These are phyloP conservation scores for Xylaria sp. DNA, from an alignment of 2,329 filamentous ascomycete species.

Conservation along the genomic window DNA sequence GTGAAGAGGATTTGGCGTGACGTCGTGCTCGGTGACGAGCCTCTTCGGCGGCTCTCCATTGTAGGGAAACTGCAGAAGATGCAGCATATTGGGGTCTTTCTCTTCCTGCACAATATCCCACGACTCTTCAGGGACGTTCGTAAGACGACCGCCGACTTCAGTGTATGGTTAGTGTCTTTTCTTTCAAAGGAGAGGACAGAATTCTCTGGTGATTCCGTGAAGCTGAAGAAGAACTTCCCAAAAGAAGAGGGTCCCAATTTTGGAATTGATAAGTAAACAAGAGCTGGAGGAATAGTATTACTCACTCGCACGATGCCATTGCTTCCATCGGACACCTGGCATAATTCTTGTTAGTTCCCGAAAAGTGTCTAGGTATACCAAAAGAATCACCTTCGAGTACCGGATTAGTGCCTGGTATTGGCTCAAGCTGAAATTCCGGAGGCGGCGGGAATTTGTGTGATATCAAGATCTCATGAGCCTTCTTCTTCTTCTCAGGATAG, in stretches of 20 bases:
- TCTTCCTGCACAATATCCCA: conserved; percentile 67
- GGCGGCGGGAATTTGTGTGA: conserved; percentile 61
- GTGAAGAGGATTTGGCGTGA: conserved; percentile 69
- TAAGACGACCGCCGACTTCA: conserved; percentile 56
- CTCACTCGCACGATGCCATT: conserved; percentile 63
- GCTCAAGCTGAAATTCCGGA: conserved; percentile 67
- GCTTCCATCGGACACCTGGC: conserved; percentile 61
- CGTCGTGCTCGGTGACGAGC: conserved; percentile 62
- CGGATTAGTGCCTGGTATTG: conserved; percentile 67
- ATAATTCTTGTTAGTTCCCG: conserved; percentile 1
- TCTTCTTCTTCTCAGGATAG: conserved; percentile 73
- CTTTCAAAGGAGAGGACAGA: neutral
- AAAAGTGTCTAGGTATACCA: neutral
- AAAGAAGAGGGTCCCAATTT: too few species aligned
- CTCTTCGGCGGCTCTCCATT: conserved; percentile 71
- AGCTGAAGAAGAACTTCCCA: neutral
- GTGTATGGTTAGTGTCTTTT: conserved; percentile 1
- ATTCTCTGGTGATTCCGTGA: neutral
- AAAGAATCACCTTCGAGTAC: conserved; percentile 60
- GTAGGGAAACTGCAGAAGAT: conserved; percentile 71
- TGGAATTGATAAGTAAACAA: neutral
- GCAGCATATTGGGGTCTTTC: conserved; percentile 70
- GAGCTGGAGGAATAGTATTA: neutral
- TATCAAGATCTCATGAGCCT: conserved; percentile 65
- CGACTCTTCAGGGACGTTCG: conserved; percentile 64